Conservation (phyloP, 2,329 filamentous ascomycete species). For the Seiridium unicorne region DNA sequence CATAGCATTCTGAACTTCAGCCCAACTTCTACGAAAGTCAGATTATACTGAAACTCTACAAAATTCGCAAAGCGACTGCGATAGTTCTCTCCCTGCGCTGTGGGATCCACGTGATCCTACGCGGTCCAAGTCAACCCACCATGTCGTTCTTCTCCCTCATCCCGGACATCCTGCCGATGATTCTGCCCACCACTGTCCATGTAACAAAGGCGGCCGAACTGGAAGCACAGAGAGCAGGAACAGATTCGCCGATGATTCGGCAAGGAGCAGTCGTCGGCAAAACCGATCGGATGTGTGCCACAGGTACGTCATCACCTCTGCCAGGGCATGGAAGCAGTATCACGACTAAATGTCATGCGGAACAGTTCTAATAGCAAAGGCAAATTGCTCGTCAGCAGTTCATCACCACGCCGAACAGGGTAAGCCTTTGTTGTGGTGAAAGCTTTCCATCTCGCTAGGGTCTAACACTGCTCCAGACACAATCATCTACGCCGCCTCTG, state of each 20-base stretch:
- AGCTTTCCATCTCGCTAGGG: not conserved
- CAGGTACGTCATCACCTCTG: constrained; percentile 36
- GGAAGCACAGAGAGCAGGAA: constrained; percentile 31
- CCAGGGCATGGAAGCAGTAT: no score
- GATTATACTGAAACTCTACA: no score
- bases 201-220: constrained; percentile 49
- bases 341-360: no score
- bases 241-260: constrained; percentile 31
- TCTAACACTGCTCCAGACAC: constrained; percentile 47
- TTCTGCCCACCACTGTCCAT: constrained; percentile 56
- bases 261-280: constrained; percentile 61
- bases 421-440: constrained; percentile 26
- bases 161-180: constrained; percentile 58
- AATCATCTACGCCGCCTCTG: constrained; percentile 64
- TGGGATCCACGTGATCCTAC: no score
- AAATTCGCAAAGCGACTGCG: no score
- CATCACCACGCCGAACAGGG: constrained; percentile 71
- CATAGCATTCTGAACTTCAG: no score
- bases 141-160: constrained; percentile 55
- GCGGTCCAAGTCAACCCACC: not conserved
- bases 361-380: constrained; percentile 61
- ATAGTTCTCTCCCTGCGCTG: no score
- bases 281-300: constrained; percentile 65
- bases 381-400: constrained; percentile 59
- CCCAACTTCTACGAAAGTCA: no score